Evolutionary conservation across 768 basidiomycete genomes (phyloP).

Genomic region (Favolaschia claudopus): DNA sequence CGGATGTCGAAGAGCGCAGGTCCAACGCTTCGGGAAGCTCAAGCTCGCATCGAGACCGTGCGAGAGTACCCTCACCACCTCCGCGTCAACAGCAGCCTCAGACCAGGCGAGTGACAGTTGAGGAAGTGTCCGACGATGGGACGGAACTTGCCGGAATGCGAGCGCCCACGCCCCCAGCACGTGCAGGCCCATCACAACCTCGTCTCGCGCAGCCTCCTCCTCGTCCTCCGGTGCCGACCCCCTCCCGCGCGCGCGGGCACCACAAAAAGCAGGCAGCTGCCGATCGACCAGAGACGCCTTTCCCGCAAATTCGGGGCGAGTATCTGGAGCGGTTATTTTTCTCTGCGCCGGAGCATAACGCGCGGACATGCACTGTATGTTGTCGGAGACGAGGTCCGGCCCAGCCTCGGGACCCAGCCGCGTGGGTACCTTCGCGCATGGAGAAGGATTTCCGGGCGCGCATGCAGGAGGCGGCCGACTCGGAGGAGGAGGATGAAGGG

Average conservation of each 20-base stretch:
- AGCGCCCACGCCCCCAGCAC: constrained; percentile 9
- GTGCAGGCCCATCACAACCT: constrained; percentile 22
- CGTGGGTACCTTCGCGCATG: constrained; percentile 33
- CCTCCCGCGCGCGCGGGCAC: constrained; percentile 21
- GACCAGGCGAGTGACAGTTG: constrained; percentile 16
- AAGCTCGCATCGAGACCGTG: constrained; percentile 12
- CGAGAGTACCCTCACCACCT: not conserved
- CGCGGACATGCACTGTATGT: constrained; percentile 73
- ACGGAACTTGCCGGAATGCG: constrained; percentile 15
- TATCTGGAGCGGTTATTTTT: constrained; percentile 84
- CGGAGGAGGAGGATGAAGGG: constrained; percentile 53
- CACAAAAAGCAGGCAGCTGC: too few relatives aligned
- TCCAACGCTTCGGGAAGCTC: constrained; percentile 45
- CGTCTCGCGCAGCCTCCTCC: constrained; percentile 3
- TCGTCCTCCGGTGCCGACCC: constrained; percentile 14
- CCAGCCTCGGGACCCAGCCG: constrained; percentile 5
- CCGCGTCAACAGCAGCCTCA: constrained; percentile 18
- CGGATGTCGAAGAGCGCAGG: constrained; percentile 72
- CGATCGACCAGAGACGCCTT: constrained; percentile 61
- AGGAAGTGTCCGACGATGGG: constrained; percentile 22
- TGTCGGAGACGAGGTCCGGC: constrained; percentile 51
- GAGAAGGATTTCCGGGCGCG: constrained; percentile 9
- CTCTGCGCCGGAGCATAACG: constrained; percentile 78
- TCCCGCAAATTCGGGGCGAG: constrained; percentile 85
- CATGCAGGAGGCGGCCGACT: constrained; percentile 21